Percentiles rank a stretch among this genome's conserved stretches.
Conservation (phyloP, 805 yeast species). For the Spathaspora girioi region DNA sequence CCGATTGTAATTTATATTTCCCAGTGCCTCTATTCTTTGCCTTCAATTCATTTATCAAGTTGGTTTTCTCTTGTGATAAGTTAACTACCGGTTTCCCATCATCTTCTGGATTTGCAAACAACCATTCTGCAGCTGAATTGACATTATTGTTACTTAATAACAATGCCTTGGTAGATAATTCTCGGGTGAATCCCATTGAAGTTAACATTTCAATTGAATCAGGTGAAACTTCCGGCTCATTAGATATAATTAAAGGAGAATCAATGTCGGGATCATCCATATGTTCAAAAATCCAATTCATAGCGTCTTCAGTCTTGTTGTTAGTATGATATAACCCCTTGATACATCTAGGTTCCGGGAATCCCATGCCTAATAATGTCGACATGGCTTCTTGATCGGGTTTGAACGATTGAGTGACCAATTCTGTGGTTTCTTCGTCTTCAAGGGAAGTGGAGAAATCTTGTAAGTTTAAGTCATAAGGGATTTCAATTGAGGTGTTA, state of each 20-base stretch:
- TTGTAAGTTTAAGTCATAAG: conserved; percentile 42
- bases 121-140: conserved; percentile 87
- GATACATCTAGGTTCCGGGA: conserved; percentile 59
- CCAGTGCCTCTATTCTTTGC: background rate
- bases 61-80: conserved; percentile 18
- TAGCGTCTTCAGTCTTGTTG: conserved; percentile 60
- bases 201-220: conserved; percentile 46
- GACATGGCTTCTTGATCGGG: conserved; percentile 56
- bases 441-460: conserved; percentile 40
- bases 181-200: conserved; percentile 74
- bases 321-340: conserved; percentile 75
- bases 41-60: conserved; percentile 12
- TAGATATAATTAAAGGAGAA: conserved; percentile 42
- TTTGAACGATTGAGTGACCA: conserved; percentile 26
- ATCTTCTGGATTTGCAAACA: conserved; percentile 78
- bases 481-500: conserved; percentile 64
- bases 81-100: conserved; percentile 46
- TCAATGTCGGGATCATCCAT: conserved; percentile 83
- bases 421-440: conserved; percentile 16
- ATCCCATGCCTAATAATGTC: conserved; percentile 80
- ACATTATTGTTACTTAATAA: conserved; percentile 53
- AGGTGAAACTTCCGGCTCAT: conserved; percentile 13
- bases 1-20: conserved; percentile 52
- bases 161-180: conserved; percentile 73
- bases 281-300: conserved; percentile 87